Evolutionary conservation across 805 yeast species (phyloP).

Genomic region (Kuraishia capsulata): DNA sequence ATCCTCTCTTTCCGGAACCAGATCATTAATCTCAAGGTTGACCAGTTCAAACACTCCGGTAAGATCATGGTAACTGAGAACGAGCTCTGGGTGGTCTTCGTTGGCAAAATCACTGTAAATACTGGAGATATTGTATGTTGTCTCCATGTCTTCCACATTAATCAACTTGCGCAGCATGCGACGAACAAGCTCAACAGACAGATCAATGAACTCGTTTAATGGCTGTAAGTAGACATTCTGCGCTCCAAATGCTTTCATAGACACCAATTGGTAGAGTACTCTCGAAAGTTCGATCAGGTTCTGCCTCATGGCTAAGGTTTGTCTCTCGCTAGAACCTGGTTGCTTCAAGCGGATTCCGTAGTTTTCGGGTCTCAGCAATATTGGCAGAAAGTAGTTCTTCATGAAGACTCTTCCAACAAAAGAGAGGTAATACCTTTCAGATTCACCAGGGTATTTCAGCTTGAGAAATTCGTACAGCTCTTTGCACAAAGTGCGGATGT

Average conservation of each 20-base stretch:
- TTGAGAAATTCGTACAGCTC: conserved; percentile 21
- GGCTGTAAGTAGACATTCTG: conserved; percentile 69
- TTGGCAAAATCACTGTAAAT: conserved; percentile 55
- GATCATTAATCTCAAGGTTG: conserved; percentile 28
- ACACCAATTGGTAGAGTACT: conserved; percentile 54
- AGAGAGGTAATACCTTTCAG: conserved; percentile 51
- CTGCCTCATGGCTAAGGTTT: conserved; percentile 18
- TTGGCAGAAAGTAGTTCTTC: conserved; percentile 38
- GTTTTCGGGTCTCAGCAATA: conserved; percentile 44
- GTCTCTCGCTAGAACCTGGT: conserved; percentile 15
- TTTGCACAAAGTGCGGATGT: conserved; percentile 46
- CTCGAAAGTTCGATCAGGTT: conserved; percentile 51
- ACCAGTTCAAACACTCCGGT: conserved; percentile 32
- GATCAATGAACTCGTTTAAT: conserved; percentile 59
- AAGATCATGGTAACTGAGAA: conserved; percentile 36
- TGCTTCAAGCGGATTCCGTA: conserved; percentile 35
- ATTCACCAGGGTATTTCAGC: conserved; percentile 44
- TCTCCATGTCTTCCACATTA: conserved; percentile 47
- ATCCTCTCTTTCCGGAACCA: conserved; percentile 39
- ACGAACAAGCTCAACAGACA: conserved; percentile 38
- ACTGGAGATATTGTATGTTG: conserved; percentile 49
- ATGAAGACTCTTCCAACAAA: conserved; percentile 61
- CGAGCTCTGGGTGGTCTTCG: conserved; percentile 34
- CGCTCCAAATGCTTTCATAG: conserved; percentile 56
- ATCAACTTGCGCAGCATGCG: conserved; percentile 37